Conservation (phyloP, 192 early-diverging fungal genomes). For the Coemansia sp. region DNA sequence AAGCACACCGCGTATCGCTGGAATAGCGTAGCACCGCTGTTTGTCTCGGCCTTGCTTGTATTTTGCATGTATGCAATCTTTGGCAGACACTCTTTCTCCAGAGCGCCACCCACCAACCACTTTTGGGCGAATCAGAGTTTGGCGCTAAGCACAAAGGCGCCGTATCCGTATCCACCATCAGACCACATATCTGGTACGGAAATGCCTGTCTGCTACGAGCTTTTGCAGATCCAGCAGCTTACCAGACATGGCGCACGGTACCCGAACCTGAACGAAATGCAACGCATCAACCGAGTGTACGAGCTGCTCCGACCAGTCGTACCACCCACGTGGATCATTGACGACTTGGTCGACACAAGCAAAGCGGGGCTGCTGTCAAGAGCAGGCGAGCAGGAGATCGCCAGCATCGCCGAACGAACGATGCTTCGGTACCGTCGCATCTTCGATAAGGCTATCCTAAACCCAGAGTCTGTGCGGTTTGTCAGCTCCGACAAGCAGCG, state of each 20-base stretch:
- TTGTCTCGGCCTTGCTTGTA: not conserved
- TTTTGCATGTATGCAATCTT: not conserved
- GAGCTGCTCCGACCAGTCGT: slow-evolving; percentile 11
- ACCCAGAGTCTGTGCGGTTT: slow-evolving; percentile 9
- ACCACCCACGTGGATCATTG: slow-evolving; percentile 24
- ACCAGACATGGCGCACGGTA: slow-evolving; percentile 45
- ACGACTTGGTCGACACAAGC: slow-evolving; percentile 11
- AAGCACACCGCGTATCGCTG: not conserved
- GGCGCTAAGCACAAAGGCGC: slow-evolving; percentile 41
- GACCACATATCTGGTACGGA: not conserved
- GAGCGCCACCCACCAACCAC: not conserved
- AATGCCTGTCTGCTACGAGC: not conserved
- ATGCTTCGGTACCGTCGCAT: slow-evolving; percentile 8
- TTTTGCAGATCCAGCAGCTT: slow-evolving; percentile 41
- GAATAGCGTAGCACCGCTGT: not conserved
- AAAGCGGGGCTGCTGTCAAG: slow-evolving; percentile 15
- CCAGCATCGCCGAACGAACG: slow-evolving; percentile 15
- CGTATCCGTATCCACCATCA: slow-evolving; percentile 9
- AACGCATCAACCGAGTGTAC: slow-evolving; percentile 13
- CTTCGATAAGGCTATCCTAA: not conserved
- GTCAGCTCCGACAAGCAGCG: slow-evolving; percentile 41
- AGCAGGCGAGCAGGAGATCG: slow-evolving; percentile 18
- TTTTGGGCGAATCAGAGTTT: slow-evolving; percentile 8
- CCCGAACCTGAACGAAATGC: slow-evolving; percentile 15
- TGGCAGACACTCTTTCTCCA: not conserved